phyloP scores from a whole-genome alignment of 2,329 filamentous ascomycete species.

The Emergomyces africanus region DNA sequence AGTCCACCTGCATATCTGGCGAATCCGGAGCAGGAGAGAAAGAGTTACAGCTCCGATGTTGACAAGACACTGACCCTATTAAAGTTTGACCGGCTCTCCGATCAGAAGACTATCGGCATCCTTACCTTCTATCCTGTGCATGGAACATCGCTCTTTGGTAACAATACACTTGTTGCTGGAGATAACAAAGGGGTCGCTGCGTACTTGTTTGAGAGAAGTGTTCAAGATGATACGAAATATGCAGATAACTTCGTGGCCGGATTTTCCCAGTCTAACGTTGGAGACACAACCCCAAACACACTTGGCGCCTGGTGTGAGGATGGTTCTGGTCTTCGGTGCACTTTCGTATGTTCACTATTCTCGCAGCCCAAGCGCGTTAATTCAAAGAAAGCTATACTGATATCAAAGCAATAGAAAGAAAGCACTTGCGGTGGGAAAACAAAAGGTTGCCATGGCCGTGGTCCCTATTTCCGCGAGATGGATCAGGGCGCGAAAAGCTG shows the following conservation, averaged over 20 bases:
- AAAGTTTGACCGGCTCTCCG: slow-evolving; percentile 60
- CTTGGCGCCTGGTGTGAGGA: slow-evolving; percentile 84
- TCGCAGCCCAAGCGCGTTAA: not conserved
- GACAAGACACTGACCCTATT: slow-evolving; percentile 74
- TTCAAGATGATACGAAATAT: slow-evolving; percentile 41
- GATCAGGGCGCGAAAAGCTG: slow-evolving; percentile 37
- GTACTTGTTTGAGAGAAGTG: slow-evolving; percentile 64
- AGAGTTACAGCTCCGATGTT: slow-evolving; percentile 49
- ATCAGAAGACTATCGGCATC: slow-evolving; percentile 64
- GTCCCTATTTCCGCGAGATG: slow-evolving; percentile 31
- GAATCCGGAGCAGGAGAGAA: slow-evolving; percentile 66
- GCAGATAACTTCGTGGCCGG: slow-evolving; percentile 68
- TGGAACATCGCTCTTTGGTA: slow-evolving; percentile 79
- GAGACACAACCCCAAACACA: slow-evolving; percentile 81
- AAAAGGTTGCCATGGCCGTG: slow-evolving; percentile 33
- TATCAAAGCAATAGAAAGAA: slow-evolving; percentile 42
- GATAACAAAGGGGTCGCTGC: slow-evolving; percentile 95
- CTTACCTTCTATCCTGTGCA: slow-evolving; percentile 89
- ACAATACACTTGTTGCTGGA: slow-evolving; percentile 83
- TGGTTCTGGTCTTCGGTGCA: slow-evolving; percentile 46
- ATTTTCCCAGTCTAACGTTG: slow-evolving; percentile 84
- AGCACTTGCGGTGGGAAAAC: slow-evolving; percentile 56
- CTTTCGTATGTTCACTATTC: slow-evolving; percentile 17
- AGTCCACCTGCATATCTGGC: slow-evolving; percentile 79
- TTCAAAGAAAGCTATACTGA: not conserved